Base-by-base conservation (phyloP, 331 rosid species). In the Acacia concinna region DNA sequence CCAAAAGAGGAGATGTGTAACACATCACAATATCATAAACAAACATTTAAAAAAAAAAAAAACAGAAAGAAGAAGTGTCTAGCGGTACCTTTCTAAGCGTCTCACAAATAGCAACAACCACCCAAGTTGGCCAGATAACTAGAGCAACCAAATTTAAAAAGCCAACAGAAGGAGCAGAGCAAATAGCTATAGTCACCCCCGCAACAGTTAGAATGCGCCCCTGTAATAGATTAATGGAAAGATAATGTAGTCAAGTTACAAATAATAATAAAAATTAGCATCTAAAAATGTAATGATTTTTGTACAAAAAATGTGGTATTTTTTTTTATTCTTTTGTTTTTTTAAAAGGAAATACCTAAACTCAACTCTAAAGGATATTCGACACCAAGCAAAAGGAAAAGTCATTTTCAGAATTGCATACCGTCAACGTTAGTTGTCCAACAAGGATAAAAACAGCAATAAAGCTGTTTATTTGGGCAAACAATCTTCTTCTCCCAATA, bases 101-200 rank as follows among this genome's bases (percentile, higher is more conserved):
- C 91, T 96, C 98, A 72, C 87, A 91, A 74, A 90, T 77, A 79
- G 97, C 94, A 73, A 96, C 83, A 6, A 80, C 91, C 63, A 86
- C 85, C 99, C 99, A 90, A 78, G 90, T 86, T 47, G 99, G 99
- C 97, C 97, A 96, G 76, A 91, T 81, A 81, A 93, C 92, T 64
- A 93, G 80, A 67, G 94, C 92, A 35, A 87, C 89, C 89, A 93
- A 83, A 87, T 89, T 91, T 73, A 85, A 82, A 82, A 93, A 86
- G 78, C 96, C 93, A 84, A 93, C 86, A 72, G 87, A 78, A 71
- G 99, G 99, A 41, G 97, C 68, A 57, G 98, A 86, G 70, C 98
- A 91, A 77, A 93, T 91, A 76, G 99, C 98, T 34, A 69, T 64
- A 80, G 97, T 96, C 54, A 96, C 93, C 81, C 99, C 99, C 31